Evolutionary conservation across 2,329 filamentous ascomycete genomes (phyloP).

Genomic region (Ophiostoma ulmi): DNA sequence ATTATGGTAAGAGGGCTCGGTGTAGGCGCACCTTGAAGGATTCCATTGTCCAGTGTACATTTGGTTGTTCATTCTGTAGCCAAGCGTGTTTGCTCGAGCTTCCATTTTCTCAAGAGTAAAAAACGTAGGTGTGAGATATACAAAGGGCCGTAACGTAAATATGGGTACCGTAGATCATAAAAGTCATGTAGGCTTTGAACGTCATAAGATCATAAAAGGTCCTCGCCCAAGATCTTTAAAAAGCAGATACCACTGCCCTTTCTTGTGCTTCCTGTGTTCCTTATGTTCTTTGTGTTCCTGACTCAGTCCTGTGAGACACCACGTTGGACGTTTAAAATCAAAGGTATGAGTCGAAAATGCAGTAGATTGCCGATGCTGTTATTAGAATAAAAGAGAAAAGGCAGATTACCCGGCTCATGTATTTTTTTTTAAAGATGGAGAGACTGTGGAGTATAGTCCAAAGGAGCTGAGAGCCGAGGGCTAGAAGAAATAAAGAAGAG

Average conservation of each 20-base stretch:
- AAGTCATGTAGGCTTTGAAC: not conserved
- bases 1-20: too few species aligned
- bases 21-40: slow-evolving; percentile 26
- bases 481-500: not conserved
- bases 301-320: too few species aligned
- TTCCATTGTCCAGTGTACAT: slow-evolving; percentile 24
- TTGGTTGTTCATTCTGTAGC: slow-evolving; percentile 19
- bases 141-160: not conserved
- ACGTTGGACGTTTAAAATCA: not conserved
- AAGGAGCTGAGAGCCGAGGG: too few species aligned
- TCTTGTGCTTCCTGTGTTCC: too few species aligned
- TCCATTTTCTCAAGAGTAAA: slow-evolving; percentile 17
- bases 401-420: not conserved
- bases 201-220: not conserved
- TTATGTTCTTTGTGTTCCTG: too few species aligned
- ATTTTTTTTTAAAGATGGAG: too few species aligned
- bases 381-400: not conserved
- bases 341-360: not conserved
- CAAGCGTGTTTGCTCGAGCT: slow-evolving; percentile 16
- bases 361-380: not conserved
- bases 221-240: too few species aligned
- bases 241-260: too few species aligned
- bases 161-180: not conserved
- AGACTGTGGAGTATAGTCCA: not conserved
- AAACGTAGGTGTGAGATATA: not conserved